Conservation (phyloP, 139 green algal genomes). For the Dunaliella primolecta region DNA sequence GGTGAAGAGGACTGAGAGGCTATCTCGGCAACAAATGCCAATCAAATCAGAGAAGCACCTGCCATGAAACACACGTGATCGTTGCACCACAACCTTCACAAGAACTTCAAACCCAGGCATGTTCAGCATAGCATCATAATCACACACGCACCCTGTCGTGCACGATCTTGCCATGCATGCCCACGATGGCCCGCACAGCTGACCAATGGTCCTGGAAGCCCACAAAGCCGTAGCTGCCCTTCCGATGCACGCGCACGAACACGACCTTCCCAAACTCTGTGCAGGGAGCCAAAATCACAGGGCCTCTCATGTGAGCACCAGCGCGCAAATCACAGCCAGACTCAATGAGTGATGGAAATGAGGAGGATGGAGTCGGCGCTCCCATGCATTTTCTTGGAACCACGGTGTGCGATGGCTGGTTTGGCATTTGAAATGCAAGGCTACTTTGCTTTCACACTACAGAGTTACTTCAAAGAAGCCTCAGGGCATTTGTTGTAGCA, state of each 20-base stretch:
- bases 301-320: not conserved
- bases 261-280: slow-evolving; percentile 50
- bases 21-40: too few species aligned
- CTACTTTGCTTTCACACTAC: too few species aligned
- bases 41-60: too few species aligned
- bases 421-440: too few species aligned
- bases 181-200: slow-evolving; percentile 63
- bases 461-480: too few species aligned
- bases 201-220: slow-evolving; percentile 51
- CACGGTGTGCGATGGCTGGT: too few species aligned
- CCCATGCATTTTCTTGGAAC: too few species aligned
- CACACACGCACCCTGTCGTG: slow-evolving; percentile 18
- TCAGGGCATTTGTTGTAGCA: too few species aligned
- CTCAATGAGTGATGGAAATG: not conserved
- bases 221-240: slow-evolving; percentile 72
- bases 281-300: slow-evolving; percentile 11
- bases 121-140: not conserved
- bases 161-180: slow-evolving; percentile 1
- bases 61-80: too few species aligned
- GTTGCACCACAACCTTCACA: too few species aligned
- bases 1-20: too few species aligned
- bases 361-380: not conserved
- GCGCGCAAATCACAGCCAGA: not conserved
- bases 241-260: slow-evolving; percentile 69
- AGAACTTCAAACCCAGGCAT: not conserved